These are phyloP conservation scores for Trichoderma brevicompactum DNA, from an alignment of 2,329 filamentous ascomycete genomes.

Conservation along the genomic window DNA sequence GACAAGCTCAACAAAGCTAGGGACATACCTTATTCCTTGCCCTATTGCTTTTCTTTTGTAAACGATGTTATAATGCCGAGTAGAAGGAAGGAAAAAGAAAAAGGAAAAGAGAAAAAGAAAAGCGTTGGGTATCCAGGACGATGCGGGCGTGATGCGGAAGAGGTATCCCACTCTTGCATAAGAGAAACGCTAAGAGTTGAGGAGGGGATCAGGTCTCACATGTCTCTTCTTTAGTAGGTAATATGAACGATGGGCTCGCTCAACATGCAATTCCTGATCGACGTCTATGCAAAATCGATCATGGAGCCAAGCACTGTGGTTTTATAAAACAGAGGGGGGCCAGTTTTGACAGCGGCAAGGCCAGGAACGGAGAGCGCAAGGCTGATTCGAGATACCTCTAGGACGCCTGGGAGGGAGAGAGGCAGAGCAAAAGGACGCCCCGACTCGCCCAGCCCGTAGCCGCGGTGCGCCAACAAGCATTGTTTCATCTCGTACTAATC, in stretches of 20 bases:
- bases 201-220: not conserved
- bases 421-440: not conserved
- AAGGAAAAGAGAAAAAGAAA: not conserved
- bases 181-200: not conserved
- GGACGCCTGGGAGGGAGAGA: slow-evolving; percentile 1
- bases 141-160: not conserved
- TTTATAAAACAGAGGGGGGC: not conserved
- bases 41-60: not conserved
- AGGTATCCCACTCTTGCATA: not conserved
- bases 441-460: not conserved
- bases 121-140: not conserved
- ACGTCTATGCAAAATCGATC: not conserved
- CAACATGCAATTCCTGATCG: slow-evolving; percentile 8
- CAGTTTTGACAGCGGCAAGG: not conserved
- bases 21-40: not conserved
- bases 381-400: slow-evolving; percentile 22
- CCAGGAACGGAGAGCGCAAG: slow-evolving; percentile 16
- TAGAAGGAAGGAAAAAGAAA: not conserved
- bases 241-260: not conserved
- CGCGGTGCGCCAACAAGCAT: not conserved
- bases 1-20: not conserved
- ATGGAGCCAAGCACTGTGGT: not conserved
- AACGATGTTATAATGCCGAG: not conserved
- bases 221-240: not conserved
- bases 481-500: not conserved